Conservation (phyloP, 2,329 filamentous ascomycete species). For the Beauveria rudraprayagi region DNA sequence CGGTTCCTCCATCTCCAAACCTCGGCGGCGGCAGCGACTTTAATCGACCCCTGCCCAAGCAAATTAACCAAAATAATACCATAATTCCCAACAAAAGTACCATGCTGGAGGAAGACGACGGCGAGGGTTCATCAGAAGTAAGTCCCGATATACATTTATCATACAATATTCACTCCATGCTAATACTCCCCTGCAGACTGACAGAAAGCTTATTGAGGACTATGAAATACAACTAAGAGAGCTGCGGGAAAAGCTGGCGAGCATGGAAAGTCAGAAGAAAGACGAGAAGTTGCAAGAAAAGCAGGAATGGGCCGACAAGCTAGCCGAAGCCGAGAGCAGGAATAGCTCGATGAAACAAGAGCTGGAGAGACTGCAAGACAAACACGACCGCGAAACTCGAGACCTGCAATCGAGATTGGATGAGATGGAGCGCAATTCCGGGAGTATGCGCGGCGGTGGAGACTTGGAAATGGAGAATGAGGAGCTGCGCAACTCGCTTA, state of each 20-base stretch:
- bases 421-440: constrained; percentile 32
- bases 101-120: constrained; percentile 92
- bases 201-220: constrained; percentile 68
- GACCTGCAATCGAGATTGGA: constrained; percentile 58
- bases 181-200: constrained; percentile 36
- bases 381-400: constrained; percentile 56
- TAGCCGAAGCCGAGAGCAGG: constrained; percentile 66
- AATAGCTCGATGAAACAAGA: constrained; percentile 75
- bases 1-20: constrained; percentile 52
- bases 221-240: constrained; percentile 70
- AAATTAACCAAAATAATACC: constrained; percentile 81
- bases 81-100: constrained; percentile 97
- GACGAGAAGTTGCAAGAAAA: constrained; percentile 65
- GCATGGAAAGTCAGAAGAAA: constrained; percentile 66
- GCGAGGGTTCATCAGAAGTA: constrained; percentile 49
- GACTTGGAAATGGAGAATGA: constrained; percentile 61
- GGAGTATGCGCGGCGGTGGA: constrained; percentile 19
- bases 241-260: constrained; percentile 64
- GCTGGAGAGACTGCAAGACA: constrained; percentile 62
- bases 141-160: constrained; percentile 9
- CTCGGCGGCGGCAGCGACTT: constrained; percentile 56
- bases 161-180: background rate
- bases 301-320: constrained; percentile 63
- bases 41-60: constrained; percentile 74
- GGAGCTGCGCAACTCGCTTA: constrained; percentile 54